Base-by-base conservation (phyloP, 345 rosid species). In the Leavenworthia alabamica region DNA sequence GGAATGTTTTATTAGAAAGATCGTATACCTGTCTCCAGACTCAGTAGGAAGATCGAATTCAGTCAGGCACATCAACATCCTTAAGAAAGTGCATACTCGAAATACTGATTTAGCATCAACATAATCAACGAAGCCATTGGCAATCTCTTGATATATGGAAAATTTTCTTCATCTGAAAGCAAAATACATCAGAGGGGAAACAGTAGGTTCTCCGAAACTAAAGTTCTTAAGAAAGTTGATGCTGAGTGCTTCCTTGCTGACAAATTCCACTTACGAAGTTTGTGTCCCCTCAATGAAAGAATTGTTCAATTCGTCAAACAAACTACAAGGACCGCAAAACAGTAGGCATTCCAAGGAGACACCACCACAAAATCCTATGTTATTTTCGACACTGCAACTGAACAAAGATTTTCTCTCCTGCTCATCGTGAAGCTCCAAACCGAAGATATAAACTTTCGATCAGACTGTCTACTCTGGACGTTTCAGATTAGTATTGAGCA, bases 11-110 rank as follows among this genome's bases (percentile, higher is more conserved):
- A 15, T 41, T 41, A 13, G 64, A 51, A 49, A 71, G 65, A 63
- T 63, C 22, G 3, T 16, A 48, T 71, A 71, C 75, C 70, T 67
- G 66, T 29, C 59, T 29, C 52, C 37, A 55, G 47, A 50, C 54
- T 41, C 7, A 40, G 47, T 31, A 40, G 40, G 15, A 26, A 47
- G 45, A 63, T 48, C 45, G 2, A 26, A 39, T 45, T 45, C 16
- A 2, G 24, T 23, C 36, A 55, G 46, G 57, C 74, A 62, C 20
- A 47, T 43, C 54, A 56, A 63, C 31, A 62, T 56, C 65, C 64
- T 53, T 35, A 3, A 14, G 29, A 47, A 61, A 23, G 46, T 45
- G 50, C 68, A 62, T 36, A 53, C 47, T 23, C 22, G 7, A 12
- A 51, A 32, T 17, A 29, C 52, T 46, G 45, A 7, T 45, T 36